A percentile compares a stretch with the other conserved stretches of the same genome.
Conservation (phyloP, 176 grass and related monocot genomes). For the Aegilops longissima region DNA sequence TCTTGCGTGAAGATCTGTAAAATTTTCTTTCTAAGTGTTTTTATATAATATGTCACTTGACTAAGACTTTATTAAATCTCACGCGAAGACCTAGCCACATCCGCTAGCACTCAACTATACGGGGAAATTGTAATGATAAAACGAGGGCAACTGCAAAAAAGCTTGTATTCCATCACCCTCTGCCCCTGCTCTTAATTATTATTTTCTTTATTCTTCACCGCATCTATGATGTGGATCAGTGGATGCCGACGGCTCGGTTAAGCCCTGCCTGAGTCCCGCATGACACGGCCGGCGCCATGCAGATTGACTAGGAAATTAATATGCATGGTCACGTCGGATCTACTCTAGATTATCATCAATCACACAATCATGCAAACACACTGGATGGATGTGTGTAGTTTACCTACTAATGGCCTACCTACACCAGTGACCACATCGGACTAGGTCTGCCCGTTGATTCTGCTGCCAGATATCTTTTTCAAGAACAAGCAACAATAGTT, state of each 20-base stretch:
- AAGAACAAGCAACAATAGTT: too few species aligned
- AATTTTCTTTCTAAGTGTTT: too few species aligned
- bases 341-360: neutral
- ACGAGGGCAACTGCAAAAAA: neutral
- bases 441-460: conserved; percentile 24
- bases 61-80: too few species aligned
- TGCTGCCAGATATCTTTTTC: neutral
- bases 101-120: too few species aligned
- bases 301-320: neutral
- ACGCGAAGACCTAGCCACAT: too few species aligned
- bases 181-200: neutral
- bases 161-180: too few species aligned
- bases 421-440: neutral
- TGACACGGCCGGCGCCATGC: neutral
- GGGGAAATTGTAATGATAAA: neutral
- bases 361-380: neutral
- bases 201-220: neutral
- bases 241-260: conserved; percentile 23
- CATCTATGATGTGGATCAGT: neutral
- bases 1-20: too few species aligned
- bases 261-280: neutral
- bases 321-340: neutral
- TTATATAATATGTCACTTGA: too few species aligned
- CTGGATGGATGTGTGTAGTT: conserved; percentile 3
- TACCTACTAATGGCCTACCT: conserved; percentile 25